These are phyloP conservation scores for Phyllosticta citrichinensis DNA, from an alignment of 2,329 filamentous ascomycete species.

Conservation along the genomic window DNA sequence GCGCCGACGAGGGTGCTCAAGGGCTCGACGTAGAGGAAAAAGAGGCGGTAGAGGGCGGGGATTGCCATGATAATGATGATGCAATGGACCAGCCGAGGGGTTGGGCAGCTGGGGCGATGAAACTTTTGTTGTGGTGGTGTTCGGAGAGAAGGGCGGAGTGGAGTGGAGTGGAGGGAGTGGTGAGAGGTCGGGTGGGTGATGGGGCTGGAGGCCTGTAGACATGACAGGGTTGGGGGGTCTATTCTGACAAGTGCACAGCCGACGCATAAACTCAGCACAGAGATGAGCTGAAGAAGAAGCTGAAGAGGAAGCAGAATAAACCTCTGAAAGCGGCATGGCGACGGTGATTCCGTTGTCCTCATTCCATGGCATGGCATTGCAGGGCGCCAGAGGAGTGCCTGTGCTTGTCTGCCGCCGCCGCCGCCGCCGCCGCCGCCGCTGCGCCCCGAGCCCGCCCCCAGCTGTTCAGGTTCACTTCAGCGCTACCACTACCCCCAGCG, in stretches of 20 bases:
- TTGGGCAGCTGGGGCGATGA: background rate
- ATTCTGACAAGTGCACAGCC: no score
- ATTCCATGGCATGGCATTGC: no score
- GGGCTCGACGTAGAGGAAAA: constrained; percentile 67
- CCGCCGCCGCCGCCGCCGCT: no score
- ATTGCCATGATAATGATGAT: constrained; percentile 25
- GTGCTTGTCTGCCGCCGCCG: background rate
- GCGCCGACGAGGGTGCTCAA: constrained; percentile 44
- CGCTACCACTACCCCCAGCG: no score
- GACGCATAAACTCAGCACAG: no score
- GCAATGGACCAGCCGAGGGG: background rate
- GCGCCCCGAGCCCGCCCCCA: background rate
- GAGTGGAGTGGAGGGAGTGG: background rate
- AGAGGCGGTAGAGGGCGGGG: constrained; percentile 52
- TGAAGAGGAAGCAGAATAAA: background rate
- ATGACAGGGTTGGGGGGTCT: no score
- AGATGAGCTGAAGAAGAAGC: background rate
- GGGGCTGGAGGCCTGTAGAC: no score
- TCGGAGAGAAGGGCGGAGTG: background rate
- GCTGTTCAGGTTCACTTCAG: background rate
- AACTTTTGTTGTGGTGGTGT: background rate
- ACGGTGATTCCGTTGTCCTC: background rate
- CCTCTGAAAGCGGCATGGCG: background rate
- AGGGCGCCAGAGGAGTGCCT: background rate
- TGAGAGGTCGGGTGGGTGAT: background rate